Conservation (phyloP, 164 flowering plant genomes). For the Macadamia tetraphylla region DNA sequence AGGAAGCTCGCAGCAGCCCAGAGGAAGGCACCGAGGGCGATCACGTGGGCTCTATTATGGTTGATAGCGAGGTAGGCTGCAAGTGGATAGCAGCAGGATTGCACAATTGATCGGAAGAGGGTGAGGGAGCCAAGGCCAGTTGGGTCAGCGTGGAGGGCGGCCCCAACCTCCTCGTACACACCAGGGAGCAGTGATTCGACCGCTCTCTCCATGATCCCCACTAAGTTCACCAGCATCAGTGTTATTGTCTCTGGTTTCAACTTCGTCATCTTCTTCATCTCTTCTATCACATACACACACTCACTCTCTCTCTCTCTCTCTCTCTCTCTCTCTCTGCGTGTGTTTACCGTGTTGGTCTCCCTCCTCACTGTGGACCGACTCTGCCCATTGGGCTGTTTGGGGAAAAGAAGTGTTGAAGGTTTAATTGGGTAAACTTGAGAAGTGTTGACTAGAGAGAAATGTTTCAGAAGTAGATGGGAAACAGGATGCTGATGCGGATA, state of each 20-base stretch:
- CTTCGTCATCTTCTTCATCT: constrained; percentile 4
- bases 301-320: too few relatives aligned
- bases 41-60: constrained; percentile 74
- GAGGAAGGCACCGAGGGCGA: constrained; percentile 73
- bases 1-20: constrained; percentile 94
- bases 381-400: too few relatives aligned
- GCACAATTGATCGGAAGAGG: constrained; percentile 72
- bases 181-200: constrained; percentile 85
- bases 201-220: constrained; percentile 81
- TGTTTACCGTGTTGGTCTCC: too few relatives aligned
- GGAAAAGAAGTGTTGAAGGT: too few relatives aligned
- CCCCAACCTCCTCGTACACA: constrained; percentile 80
- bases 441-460: too few relatives aligned
- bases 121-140: constrained; percentile 75
- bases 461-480: too few relatives aligned
- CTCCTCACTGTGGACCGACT: too few relatives aligned
- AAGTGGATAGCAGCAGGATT: constrained; percentile 64
- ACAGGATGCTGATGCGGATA: too few relatives aligned
- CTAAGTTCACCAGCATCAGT: constrained; percentile 65
- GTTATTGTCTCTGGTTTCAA: constrained; percentile 59
- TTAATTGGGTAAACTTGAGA: too few relatives aligned
- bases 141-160: constrained; percentile 69
- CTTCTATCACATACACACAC: too few relatives aligned
- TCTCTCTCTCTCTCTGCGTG: too few relatives aligned
- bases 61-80: constrained; percentile 65